These are phyloP conservation scores for Tetracladium setigerum DNA, from an alignment of 495 filamentous ascomycete genomes.

Conservation along the genomic window DNA sequence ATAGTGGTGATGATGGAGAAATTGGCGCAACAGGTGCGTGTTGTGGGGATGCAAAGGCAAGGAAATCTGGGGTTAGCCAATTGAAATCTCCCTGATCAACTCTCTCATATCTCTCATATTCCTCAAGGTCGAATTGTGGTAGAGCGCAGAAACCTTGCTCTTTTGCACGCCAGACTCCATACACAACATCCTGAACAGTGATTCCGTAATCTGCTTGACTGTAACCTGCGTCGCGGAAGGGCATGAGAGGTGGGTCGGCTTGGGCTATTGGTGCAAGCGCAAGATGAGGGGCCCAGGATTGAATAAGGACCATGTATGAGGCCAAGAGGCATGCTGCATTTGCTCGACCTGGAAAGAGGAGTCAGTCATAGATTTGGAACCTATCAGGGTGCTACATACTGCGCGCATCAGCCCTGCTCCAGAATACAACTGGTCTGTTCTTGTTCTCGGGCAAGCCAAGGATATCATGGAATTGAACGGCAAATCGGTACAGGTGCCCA, in stretches of 20 bases:
- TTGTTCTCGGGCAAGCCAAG: constrained; percentile 79
- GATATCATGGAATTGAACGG: constrained; percentile 89
- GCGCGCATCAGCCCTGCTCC: constrained; percentile 83
- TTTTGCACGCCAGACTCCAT: constrained; percentile 98
- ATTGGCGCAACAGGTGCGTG: constrained; percentile 66
- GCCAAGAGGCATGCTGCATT: constrained; percentile 96
- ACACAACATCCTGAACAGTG: constrained; percentile 93
- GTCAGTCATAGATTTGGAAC: constrained; percentile 11
- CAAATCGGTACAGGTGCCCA: constrained; percentile 93
- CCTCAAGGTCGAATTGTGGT: constrained; percentile 85
- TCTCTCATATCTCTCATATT: constrained; percentile 93
- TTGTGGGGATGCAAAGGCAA: constrained; percentile 95
- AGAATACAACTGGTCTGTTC: constrained; percentile 84
- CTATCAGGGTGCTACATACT: constrained; percentile 43
- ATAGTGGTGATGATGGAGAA: constrained; percentile 60
- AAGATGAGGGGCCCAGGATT: constrained; percentile 95
- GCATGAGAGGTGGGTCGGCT: constrained; percentile 94
- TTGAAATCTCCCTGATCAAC: constrained; percentile 99
- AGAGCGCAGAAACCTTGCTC: constrained; percentile 83
- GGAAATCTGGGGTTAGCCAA: constrained; percentile 91
- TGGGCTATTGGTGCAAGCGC: constrained; percentile 95
- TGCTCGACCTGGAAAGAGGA: constrained; percentile 52
- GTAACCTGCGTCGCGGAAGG: constrained; percentile 96
- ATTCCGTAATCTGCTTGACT: constrained; percentile 95
- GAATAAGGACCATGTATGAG: constrained; percentile 98